Percentiles rank a stretch among this genome's conserved stretches.
These are phyloP conservation scores for Aristolochia californica DNA, from an alignment of 164 flowering plant species.

Conservation along the genomic window DNA sequence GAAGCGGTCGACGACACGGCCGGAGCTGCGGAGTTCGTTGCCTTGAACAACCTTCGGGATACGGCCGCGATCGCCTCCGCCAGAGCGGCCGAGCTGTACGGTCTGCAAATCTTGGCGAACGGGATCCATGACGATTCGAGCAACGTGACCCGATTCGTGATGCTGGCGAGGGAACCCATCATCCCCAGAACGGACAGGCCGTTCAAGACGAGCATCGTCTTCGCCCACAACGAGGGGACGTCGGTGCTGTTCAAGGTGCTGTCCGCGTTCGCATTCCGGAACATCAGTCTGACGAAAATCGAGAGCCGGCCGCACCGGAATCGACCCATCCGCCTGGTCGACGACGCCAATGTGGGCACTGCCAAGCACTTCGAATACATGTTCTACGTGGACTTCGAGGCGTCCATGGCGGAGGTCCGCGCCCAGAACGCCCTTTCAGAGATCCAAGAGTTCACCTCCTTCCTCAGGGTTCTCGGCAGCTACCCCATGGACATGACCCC, in stretches of 20 bases:
- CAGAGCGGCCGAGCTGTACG: slow-evolving; percentile 27
- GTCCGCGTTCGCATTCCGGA: slow-evolving; percentile 38
- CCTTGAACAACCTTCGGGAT: slow-evolving; percentile 16
- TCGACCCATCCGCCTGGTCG: slow-evolving; percentile 32
- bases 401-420: slow-evolving; percentile 75
- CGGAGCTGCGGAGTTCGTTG: slow-evolving; percentile 24
- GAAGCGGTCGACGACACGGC: slow-evolving; percentile 30
- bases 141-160: slow-evolving; percentile 40
- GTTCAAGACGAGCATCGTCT: slow-evolving; percentile 53
- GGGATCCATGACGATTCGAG: slow-evolving; percentile 41
- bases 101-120: slow-evolving; percentile 18
- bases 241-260: slow-evolving; percentile 42
- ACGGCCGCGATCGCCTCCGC: slow-evolving; percentile 30
- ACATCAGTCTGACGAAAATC: slow-evolving; percentile 45
- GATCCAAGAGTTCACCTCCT: slow-evolving; percentile 50
- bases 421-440: slow-evolving; percentile 70
- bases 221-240: slow-evolving; percentile 42
- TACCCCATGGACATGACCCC: slow-evolving; percentile 52
- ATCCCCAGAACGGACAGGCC: slow-evolving; percentile 40
- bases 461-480: slow-evolving; percentile 41
- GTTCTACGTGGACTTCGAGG: slow-evolving; percentile 73
- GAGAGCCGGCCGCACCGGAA: slow-evolving; percentile 41
- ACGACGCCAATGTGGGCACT: slow-evolving; percentile 32
- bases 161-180: slow-evolving; percentile 51
- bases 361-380: slow-evolving; percentile 69